Conservation (phyloP, 108 stramenopile species). For the Pseudonitzschia multiseries region DNA sequence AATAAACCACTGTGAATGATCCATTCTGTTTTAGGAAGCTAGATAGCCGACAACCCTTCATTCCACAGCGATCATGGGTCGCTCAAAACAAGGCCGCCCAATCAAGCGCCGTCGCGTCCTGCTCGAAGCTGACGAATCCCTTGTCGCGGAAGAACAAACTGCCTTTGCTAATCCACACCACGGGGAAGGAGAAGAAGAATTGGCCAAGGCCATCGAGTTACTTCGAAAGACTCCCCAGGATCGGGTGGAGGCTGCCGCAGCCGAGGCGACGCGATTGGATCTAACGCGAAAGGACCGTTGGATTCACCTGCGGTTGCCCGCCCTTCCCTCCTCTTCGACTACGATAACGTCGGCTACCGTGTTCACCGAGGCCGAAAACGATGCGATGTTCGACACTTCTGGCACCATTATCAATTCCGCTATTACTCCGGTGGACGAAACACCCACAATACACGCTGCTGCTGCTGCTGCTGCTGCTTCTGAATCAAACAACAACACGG, state of each 20-base stretch:
- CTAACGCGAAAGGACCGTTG: slow-evolving; percentile 15
- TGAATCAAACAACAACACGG: neutral
- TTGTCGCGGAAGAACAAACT: slow-evolving; percentile 2
- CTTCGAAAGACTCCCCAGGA: slow-evolving; percentile 19
- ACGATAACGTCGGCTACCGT: neutral
- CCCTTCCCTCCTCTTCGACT: neutral
- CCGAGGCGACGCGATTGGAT: slow-evolving; percentile 26
- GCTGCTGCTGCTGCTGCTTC: neutral
- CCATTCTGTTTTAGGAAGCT: too few species aligned
- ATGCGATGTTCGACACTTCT: neutral
- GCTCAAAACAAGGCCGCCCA: slow-evolving; percentile 8
- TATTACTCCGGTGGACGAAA: neutral
- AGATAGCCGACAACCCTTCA: too few species aligned
- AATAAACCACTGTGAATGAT: too few species aligned
- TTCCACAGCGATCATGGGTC: slow-evolving; percentile 2
- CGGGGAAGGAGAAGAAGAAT: neutral
- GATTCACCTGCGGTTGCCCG: slow-evolving; percentile 6
- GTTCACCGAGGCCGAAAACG: neutral
- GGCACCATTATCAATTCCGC: neutral
- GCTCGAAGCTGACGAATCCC: neutral
- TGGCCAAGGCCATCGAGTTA: slow-evolving; percentile 21
- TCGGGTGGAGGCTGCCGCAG: slow-evolving; percentile 33
- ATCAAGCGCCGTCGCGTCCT: slow-evolving; percentile 1
- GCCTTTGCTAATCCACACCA: neutral
- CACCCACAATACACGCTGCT: neutral